These are phyloP conservation scores for Elaphomyces granulatus DNA, from an alignment of 495 filamentous ascomycete genomes.

Conservation along the genomic window DNA sequence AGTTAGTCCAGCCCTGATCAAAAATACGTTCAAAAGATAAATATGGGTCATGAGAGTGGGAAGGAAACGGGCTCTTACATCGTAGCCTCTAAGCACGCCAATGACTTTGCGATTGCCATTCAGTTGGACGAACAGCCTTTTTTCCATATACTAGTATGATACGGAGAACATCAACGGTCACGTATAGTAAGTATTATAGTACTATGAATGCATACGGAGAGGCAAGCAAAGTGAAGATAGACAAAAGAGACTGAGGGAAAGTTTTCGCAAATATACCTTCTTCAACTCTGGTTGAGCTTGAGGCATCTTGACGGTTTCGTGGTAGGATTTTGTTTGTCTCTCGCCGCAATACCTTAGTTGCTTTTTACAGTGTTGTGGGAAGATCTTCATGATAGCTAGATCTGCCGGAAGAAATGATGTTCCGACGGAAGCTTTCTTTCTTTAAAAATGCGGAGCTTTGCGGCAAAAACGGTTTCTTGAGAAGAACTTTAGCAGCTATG, in stretches of 20 bases:
- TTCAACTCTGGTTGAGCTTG: slow-evolving; percentile 98
- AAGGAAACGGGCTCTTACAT: slow-evolving; percentile 43
- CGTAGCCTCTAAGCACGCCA: slow-evolving; percentile 86
- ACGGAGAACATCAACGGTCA: too few species aligned
- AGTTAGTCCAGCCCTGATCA: background rate
- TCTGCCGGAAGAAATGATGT: slow-evolving; percentile 4
- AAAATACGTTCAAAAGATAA: background rate
- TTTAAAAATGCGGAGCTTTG: slow-evolving; percentile 3
- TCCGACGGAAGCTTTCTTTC: slow-evolving; percentile 1
- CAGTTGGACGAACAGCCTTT: slow-evolving; percentile 91
- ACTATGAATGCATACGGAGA: too few species aligned
- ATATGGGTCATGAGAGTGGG: background rate
- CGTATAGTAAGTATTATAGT: too few species aligned
- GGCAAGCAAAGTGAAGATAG: too few species aligned
- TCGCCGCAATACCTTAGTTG: background rate
- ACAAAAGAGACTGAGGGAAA: too few species aligned
- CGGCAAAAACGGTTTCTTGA: background rate
- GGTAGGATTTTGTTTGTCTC: too few species aligned
- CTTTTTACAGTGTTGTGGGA: background rate
- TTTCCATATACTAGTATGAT: slow-evolving; percentile 97
- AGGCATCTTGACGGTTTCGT: slow-evolving; percentile 55
- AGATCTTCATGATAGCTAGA: slow-evolving; percentile 1
- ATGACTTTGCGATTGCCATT: slow-evolving; percentile 97
- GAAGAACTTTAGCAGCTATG: background rate
- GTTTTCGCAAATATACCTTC: slow-evolving; percentile 57